Conservation (phyloP, 192 early-diverging fungal genomes). For the Pilobolus umbonatus region DNA sequence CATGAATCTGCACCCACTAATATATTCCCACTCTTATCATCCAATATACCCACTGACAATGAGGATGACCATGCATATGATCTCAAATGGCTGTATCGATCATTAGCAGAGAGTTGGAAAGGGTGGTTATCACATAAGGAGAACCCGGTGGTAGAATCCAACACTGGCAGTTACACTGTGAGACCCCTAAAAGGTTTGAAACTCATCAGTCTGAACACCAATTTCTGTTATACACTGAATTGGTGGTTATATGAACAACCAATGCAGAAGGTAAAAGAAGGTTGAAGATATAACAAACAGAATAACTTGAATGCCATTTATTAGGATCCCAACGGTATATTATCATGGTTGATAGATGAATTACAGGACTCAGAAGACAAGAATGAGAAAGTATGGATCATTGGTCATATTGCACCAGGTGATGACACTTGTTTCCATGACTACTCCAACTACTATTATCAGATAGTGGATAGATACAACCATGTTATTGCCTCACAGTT, state of each 20-base stretch:
- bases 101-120: slow-evolving; percentile 44
- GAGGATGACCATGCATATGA: slow-evolving; percentile 21
- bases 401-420: slow-evolving; percentile 50
- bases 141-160: slow-evolving; percentile 32
- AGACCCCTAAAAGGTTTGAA: slow-evolving; percentile 42
- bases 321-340: slow-evolving; percentile 48
- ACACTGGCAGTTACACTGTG: slow-evolving; percentile 45
- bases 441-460: slow-evolving; percentile 49
- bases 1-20: slow-evolving; percentile 51
- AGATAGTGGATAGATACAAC: slow-evolving; percentile 50
- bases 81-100: slow-evolving; percentile 43
- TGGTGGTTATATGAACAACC: slow-evolving; percentile 45
- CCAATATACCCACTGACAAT: slow-evolving; percentile 11
- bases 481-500: slow-evolving; percentile 53
- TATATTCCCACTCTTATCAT: slow-evolving; percentile 24
- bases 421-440: slow-evolving; percentile 44
- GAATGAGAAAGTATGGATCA: slow-evolving; percentile 54
- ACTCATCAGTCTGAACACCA: slow-evolving; percentile 52
- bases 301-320: no score
- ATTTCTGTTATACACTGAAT: slow-evolving; percentile 56
- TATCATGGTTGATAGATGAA: slow-evolving; percentile 45
- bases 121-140: slow-evolving; percentile 34
- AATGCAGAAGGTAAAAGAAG: slow-evolving; percentile 26
- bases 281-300: no score
- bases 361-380: slow-evolving; percentile 48